phyloP scores from a whole-genome alignment of 1,284 basidiomycete genomes.

The Ganoderma lucidum region DNA sequence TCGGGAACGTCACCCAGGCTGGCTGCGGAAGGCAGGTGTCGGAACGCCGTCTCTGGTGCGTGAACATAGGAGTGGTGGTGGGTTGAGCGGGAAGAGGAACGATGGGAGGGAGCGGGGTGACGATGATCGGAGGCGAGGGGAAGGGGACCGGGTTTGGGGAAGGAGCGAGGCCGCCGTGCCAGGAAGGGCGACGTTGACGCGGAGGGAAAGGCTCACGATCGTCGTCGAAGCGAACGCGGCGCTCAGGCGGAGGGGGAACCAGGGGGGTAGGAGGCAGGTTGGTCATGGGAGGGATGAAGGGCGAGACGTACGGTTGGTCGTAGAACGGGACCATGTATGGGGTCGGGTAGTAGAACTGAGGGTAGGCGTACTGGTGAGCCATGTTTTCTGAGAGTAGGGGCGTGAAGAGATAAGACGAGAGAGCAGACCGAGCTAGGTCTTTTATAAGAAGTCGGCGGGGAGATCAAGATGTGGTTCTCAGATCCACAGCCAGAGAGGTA shows the following conservation, averaged over 20 bases:
- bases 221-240: conserved; percentile 40
- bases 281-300: conserved; percentile 39
- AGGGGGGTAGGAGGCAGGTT: conserved; percentile 32
- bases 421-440: neutral
- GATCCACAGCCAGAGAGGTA: conserved; percentile 1
- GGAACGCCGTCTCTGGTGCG: conserved; percentile 41
- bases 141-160: conserved; percentile 39
- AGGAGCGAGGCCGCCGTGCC: conserved; percentile 38
- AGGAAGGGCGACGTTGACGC: conserved; percentile 41
- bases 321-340: conserved; percentile 43
- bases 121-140: conserved; percentile 40
- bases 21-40: conserved; percentile 39
- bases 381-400: conserved; percentile 21
- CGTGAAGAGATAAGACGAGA: conserved; percentile 1
- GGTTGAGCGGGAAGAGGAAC: conserved; percentile 29
- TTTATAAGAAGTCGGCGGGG: conserved; percentile 19
- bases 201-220: conserved; percentile 33
- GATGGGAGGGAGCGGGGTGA: conserved; percentile 37
- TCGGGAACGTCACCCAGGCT: conserved; percentile 37
- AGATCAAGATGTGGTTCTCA: conserved; percentile 6
- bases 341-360: conserved; percentile 36
- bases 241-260: conserved; percentile 30
- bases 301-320: conserved; percentile 38
- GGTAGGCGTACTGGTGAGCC: conserved; percentile 36
- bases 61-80: conserved; percentile 23